These are phyloP conservation scores for Fusarium brevicatenulatum DNA, from an alignment of 2,329 filamentous ascomycete genomes.

Conservation along the genomic window DNA sequence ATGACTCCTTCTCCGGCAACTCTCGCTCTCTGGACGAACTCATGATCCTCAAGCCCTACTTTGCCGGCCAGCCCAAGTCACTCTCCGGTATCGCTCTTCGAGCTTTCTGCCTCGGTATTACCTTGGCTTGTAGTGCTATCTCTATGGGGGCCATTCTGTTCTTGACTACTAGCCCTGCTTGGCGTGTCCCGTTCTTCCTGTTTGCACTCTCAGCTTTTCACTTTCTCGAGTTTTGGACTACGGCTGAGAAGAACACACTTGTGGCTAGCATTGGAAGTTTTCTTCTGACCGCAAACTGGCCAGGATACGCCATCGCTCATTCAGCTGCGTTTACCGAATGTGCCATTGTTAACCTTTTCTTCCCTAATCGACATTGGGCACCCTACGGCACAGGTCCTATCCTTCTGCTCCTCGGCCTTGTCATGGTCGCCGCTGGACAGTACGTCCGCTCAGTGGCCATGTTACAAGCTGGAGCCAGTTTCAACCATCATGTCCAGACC, in stretches of 20 bases:
- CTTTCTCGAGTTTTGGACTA: slow-evolving; percentile 96
- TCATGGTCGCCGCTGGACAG: slow-evolving; percentile 77
- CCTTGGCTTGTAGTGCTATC: slow-evolving; percentile 52
- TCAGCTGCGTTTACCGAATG: slow-evolving; percentile 78
- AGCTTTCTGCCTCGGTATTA: slow-evolving; percentile 63
- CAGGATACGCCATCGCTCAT: slow-evolving; percentile 86
- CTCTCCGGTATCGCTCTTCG: slow-evolving; percentile 69
- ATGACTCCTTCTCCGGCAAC: slow-evolving; percentile 30
- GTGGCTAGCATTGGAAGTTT: slow-evolving; percentile 79
- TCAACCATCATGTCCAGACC: slow-evolving; percentile 88
- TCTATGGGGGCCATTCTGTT: slow-evolving; percentile 48
- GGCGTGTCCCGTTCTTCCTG: slow-evolving; percentile 75
- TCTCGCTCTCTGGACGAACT: slow-evolving; percentile 43
- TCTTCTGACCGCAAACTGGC: slow-evolving; percentile 85
- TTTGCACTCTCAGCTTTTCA: slow-evolving; percentile 82
- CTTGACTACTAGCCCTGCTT: slow-evolving; percentile 59
- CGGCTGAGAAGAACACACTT: slow-evolving; percentile 82
- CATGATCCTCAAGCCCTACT: slow-evolving; percentile 47
- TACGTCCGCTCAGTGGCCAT: slow-evolving; percentile 82
- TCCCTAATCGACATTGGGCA: slow-evolving; percentile 60
- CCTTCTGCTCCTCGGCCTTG: slow-evolving; percentile 67
- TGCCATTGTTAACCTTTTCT: slow-evolving; percentile 66
- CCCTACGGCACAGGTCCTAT: slow-evolving; percentile 56
- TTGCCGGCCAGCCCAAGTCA: slow-evolving; percentile 63
- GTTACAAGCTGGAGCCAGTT: slow-evolving; percentile 87